phyloP scores from a whole-genome alignment of 352 stramenopile genomes.

The Globisporangium takayamanum region DNA sequence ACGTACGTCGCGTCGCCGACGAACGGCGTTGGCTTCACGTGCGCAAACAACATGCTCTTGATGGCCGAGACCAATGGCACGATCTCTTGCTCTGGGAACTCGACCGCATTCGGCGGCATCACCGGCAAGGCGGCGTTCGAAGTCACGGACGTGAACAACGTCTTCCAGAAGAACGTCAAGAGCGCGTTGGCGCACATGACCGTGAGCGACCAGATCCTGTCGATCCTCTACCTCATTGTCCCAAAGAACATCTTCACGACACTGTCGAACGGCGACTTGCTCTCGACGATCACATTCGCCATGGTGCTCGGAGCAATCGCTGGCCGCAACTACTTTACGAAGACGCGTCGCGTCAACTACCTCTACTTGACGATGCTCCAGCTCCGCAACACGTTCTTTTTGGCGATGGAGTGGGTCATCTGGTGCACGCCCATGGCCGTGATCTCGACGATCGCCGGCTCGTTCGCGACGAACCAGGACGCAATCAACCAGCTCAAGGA shows the following conservation, averaged over 20 bases:
- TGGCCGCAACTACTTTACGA: conserved; percentile 51
- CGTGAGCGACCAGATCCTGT: conserved; percentile 53
- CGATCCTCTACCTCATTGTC: conserved; percentile 52
- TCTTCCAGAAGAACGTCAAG: conserved; percentile 40
- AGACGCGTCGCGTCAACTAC: conserved; percentile 54
- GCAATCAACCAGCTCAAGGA: conserved; percentile 28
- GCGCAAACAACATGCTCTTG: conserved; percentile 34
- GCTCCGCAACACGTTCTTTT: conserved; percentile 64
- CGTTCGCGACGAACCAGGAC: conserved; percentile 50
- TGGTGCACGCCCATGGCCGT: conserved; percentile 57
- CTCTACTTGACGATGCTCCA: conserved; percentile 61
- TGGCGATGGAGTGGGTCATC: conserved; percentile 66
- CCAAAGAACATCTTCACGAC: conserved; percentile 57
- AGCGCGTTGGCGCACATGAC: conserved; percentile 33
- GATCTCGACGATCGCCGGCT: conserved; percentile 53
- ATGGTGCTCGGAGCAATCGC: conserved; percentile 58
- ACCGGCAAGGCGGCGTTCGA: conserved; percentile 27
- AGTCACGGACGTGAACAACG: conserved; percentile 41
- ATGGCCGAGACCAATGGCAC: not conserved
- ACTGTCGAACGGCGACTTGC: conserved; percentile 38
- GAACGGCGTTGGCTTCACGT: conserved; percentile 46
- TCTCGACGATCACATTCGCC: conserved; percentile 65
- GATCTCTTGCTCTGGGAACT: conserved; percentile 17
- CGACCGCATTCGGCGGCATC: conserved; percentile 8
- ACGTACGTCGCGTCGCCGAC: conserved; percentile 11